These are phyloP conservation scores for Magnolia kwangsiensis DNA, from an alignment of 164 flowering plant genomes.

Conservation along the genomic window DNA sequence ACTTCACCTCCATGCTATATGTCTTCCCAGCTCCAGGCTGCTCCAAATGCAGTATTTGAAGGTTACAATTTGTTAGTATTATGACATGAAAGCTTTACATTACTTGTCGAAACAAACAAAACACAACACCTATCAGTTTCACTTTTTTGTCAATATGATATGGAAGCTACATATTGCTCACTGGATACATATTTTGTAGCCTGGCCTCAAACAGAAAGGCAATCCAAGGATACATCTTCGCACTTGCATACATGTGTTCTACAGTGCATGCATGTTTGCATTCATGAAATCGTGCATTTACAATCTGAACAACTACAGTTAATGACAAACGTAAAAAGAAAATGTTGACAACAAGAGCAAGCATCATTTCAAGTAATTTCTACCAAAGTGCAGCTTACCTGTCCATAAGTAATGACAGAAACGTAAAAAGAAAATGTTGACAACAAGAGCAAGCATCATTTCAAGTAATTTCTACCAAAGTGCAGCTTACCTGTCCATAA, in stretches of 20 bases:
- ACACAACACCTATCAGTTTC: not conserved
- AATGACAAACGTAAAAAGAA: too few relatives aligned
- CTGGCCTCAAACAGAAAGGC: not conserved
- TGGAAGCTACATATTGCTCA: not conserved
- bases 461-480: not conserved
- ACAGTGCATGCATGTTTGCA: too few relatives aligned
- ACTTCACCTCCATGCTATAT: slow-evolving; percentile 82
- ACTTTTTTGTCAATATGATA: not conserved
- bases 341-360: too few relatives aligned
- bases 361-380: too few relatives aligned
- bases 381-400: slow-evolving; percentile 38
- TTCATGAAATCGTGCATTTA: too few relatives aligned
- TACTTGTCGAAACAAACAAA: not conserved
- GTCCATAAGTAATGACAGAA: slow-evolving; percentile 62
- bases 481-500: slow-evolving; percentile 74
- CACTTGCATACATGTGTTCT: too few relatives aligned
- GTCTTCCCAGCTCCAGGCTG: slow-evolving; percentile 99
- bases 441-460: too few relatives aligned
- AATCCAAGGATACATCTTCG: too few relatives aligned
- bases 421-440: too few relatives aligned
- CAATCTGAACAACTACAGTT: too few relatives aligned
- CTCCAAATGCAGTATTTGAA: slow-evolving; percentile 15
- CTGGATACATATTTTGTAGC: not conserved
- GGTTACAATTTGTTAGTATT: not conserved
- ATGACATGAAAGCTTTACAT: not conserved